Conservation (phyloP, 495 filamentous ascomycete genomes). For the Penicillium simplicissimum region DNA sequence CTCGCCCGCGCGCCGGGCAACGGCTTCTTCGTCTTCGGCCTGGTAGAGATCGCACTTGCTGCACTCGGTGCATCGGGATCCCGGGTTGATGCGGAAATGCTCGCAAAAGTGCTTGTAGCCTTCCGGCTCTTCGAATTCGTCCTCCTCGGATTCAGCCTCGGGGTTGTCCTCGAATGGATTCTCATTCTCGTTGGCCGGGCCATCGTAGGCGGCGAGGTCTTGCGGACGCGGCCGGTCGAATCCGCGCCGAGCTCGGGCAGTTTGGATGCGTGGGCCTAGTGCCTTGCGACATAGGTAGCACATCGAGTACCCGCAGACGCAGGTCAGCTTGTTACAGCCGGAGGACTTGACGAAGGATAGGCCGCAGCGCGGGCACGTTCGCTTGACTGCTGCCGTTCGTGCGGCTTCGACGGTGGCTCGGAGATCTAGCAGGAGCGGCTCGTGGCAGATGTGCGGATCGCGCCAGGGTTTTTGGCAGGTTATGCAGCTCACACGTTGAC, state of each 20-base stretch:
- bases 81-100: slow-evolving; percentile 78
- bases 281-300: slow-evolving; percentile 82
- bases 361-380: slow-evolving; percentile 87
- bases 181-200: not conserved
- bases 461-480: slow-evolving; percentile 65
- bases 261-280: slow-evolving; percentile 33
- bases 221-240: slow-evolving; percentile 8
- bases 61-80: slow-evolving; percentile 72
- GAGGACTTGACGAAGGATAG: slow-evolving; percentile 87
- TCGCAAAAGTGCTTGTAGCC: slow-evolving; percentile 93
- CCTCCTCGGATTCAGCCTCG: slow-evolving; percentile 21
- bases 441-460: slow-evolving; percentile 68
- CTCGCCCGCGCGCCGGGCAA: slow-evolving; percentile 71
- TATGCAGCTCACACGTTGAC: slow-evolving; percentile 73
- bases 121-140: slow-evolving; percentile 52
- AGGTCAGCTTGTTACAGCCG: slow-evolving; percentile 97
- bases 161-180: slow-evolving; percentile 16
- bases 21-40: slow-evolving; percentile 78
- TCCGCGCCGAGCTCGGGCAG: slow-evolving; percentile 7
- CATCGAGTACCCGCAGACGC: slow-evolving; percentile 96
- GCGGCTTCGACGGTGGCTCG: slow-evolving; percentile 87
- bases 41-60: slow-evolving; percentile 88
- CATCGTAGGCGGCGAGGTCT: slow-evolving; percentile 11
- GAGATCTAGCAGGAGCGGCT: slow-evolving; percentile 65
- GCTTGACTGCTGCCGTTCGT: slow-evolving; percentile 90